Base-by-base conservation (phyloP, 2,329 filamentous ascomycete species). In the Neonectria coccinea region DNA sequence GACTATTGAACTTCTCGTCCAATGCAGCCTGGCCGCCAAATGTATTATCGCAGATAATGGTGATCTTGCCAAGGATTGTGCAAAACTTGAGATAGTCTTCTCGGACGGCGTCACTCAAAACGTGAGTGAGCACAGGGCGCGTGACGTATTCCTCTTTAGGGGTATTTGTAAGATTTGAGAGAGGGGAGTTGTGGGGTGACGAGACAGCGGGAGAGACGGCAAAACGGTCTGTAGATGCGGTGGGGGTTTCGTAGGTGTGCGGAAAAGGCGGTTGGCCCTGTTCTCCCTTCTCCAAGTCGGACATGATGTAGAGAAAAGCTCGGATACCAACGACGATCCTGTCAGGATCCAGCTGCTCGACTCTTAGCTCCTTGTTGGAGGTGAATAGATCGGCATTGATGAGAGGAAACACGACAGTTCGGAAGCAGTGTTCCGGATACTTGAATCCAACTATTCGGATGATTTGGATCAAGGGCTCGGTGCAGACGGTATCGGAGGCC, bases 251-350 rank as follows among this genome's bases (percentile, higher is more conserved):
- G 68, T 86, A 88, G n/a, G 88, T 87, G 50, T 90, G 88, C 1
- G 96, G 96, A 70, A 98, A 97, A 0, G 94, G 92, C 3, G 96
- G 96, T 25, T 86, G 86, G 12, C 90, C 87, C 67, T 89, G 86
- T 53, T 94, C 91, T 27, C 91, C 91, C 67, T 91, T 95, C 78
- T 99, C 96, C 27, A 98, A 83, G 77, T 99, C 96, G 0, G 92
- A 88, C 88, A 99, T 95, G 70, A 98, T 93, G 33, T 92, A 92
- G 29, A 99, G 84, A 76, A 98, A 99, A 3, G 96, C 92, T 67
- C 94, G 89, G 67, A 99, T 99, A 3, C 94, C 96, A 71, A 99
- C 92, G n/a, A 98, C 95, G 81, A 97, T 97, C 73, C 93, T 91
- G 75, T 99, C 97, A 0, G 97, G 96, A 67, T 99, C 96, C 66